These are phyloP conservation scores for Lophiostoma macrostomum DNA, from an alignment of 495 filamentous ascomycete species.

Conservation along the genomic window DNA sequence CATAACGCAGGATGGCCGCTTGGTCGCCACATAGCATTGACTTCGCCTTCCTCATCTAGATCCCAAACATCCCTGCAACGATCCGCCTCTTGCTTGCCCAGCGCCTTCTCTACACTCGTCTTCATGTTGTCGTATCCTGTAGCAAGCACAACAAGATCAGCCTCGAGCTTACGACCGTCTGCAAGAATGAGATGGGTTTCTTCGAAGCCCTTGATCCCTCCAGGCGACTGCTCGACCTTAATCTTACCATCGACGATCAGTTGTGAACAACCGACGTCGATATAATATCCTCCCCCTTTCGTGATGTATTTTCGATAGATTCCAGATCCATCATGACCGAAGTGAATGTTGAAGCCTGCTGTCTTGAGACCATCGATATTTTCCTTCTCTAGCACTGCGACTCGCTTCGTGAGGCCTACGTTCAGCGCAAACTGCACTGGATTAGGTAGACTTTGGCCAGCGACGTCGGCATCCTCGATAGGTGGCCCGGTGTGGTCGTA, in stretches of 20 bases:
- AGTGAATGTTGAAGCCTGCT: slow-evolving; percentile 68
- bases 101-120: slow-evolving; percentile 56
- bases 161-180: slow-evolving; percentile 65
- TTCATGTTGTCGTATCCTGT: slow-evolving; percentile 83
- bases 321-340: slow-evolving; percentile 62
- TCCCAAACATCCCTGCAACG: slow-evolving; percentile 72
- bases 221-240: slow-evolving; percentile 67
- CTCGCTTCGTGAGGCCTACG: slow-evolving; percentile 48
- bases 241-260: slow-evolving; percentile 75
- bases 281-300: slow-evolving; percentile 36
- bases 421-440: slow-evolving; percentile 58
- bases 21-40: slow-evolving; percentile 62
- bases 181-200: slow-evolving; percentile 57
- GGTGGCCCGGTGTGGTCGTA: slow-evolving; percentile 64
- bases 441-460: slow-evolving; percentile 53
- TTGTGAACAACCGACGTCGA: slow-evolving; percentile 67
- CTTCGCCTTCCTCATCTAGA: slow-evolving; percentile 71
- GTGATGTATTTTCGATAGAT: slow-evolving; percentile 65
- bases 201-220: slow-evolving; percentile 59
- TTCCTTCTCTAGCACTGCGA: slow-evolving; percentile 51
- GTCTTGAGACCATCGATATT: slow-evolving; percentile 58
- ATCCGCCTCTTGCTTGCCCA: slow-evolving; percentile 67
- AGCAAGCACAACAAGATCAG: slow-evolving; percentile 77
- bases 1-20: slow-evolving; percentile 74
- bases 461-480: slow-evolving; percentile 62